A percentile compares a stretch with the other conserved stretches of the same genome.
Evolutionary conservation across 495 filamentous ascomycete genomes (phyloP).

Genomic region (Lentithecium fluviatile): DNA sequence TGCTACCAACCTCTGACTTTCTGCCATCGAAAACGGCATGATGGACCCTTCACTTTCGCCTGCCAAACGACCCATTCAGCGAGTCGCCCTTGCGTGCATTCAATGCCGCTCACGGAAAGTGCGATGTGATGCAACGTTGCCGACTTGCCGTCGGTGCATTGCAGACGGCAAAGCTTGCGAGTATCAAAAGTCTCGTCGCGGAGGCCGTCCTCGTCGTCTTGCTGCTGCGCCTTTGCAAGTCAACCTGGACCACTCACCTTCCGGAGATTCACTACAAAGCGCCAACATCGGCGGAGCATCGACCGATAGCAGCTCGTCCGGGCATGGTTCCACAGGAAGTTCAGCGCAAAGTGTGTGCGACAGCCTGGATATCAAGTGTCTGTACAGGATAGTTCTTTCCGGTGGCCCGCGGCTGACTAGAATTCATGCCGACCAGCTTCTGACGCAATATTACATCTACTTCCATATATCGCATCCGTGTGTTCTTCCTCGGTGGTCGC

Average conservation of each 20-base stretch:
- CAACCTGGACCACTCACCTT: neutral
- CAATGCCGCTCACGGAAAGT: slow-evolving; percentile 26
- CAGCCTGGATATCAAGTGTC: neutral
- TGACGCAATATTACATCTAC: slow-evolving; percentile 31
- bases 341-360: slow-evolving; percentile 12
- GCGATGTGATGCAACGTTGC: slow-evolving; percentile 22
- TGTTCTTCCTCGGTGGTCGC: slow-evolving; percentile 50
- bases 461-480: slow-evolving; percentile 72
- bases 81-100: slow-evolving; percentile 21
- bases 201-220: slow-evolving; percentile 20
- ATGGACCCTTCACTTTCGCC: neutral
- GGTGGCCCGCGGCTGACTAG: slow-evolving; percentile 1
- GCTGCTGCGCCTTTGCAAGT: neutral
- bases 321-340: neutral
- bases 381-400: neutral
- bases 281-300: neutral
- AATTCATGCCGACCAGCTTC: slow-evolving; percentile 12
- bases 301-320: slow-evolving; percentile 2
- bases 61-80: slow-evolving; percentile 1
- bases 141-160: slow-evolving; percentile 19
- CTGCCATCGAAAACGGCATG: neutral
- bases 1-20: neutral
- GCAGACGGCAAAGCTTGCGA: slow-evolving; percentile 16
- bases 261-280: neutral
- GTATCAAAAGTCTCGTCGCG: slow-evolving; percentile 30